Percentiles rank a stretch among this genome's conserved stretches.
Conservation (phyloP, 495 filamentous ascomycete genomes). For the Tuber brumale region DNA sequence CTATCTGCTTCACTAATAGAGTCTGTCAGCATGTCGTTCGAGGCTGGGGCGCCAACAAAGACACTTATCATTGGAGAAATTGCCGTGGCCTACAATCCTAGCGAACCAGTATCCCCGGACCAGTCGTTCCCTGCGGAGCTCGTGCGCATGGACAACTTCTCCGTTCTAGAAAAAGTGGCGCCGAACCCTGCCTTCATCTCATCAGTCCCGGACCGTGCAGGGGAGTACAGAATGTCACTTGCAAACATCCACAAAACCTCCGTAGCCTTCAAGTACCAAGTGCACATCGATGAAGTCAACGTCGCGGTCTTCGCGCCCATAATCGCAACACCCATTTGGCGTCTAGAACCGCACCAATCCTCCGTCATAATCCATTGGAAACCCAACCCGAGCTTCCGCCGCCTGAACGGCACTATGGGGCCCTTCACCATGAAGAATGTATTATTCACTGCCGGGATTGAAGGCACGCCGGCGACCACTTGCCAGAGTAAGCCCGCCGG, state of each 20-base stretch:
- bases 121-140: constrained; percentile 50
- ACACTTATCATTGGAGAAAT: constrained; percentile 82
- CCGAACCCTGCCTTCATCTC: constrained; percentile 86
- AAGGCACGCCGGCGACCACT: constrained; percentile 56
- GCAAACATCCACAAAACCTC: constrained; percentile 64
- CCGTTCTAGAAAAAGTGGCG: constrained; percentile 84
- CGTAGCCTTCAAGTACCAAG: constrained; percentile 88
- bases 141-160: constrained; percentile 85
- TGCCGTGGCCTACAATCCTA: constrained; percentile 72
- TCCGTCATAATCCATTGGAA: constrained; percentile 78
- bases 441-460: constrained; percentile 71
- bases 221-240: constrained; percentile 72
- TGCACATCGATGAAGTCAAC: constrained; percentile 65
- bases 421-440: constrained; percentile 70
- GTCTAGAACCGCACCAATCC: constrained; percentile 70
- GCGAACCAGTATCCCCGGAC: constrained; percentile 47
- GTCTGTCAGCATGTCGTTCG: constrained; percentile 77
- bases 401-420: constrained; percentile 39
- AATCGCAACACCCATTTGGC: constrained; percentile 73
- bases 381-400: constrained; percentile 65
- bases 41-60: constrained; percentile 62
- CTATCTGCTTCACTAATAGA: constrained; percentile 89
- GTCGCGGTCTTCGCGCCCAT: constrained; percentile 67
- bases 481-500: constrained; percentile 70
- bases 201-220: constrained; percentile 62